phyloP scores from a whole-genome alignment of 2,329 filamentous ascomycete species.

The Ascochyta fabae region DNA sequence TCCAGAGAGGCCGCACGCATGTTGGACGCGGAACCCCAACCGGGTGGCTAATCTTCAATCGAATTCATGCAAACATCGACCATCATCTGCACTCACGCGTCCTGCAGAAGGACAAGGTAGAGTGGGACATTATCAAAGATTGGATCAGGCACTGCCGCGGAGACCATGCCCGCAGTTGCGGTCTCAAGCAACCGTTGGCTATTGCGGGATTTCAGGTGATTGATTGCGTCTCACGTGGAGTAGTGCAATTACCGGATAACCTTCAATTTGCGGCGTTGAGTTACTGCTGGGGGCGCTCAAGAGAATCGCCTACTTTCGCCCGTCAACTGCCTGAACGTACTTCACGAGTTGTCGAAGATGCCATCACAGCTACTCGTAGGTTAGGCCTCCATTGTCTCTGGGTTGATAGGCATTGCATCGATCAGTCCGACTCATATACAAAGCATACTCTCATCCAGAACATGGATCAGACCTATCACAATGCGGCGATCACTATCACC shows the following conservation, averaged over 20 bases:
- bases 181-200: background rate
- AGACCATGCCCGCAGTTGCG: background rate
- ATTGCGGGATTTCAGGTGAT: constrained; percentile 10
- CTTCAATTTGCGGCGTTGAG: constrained; percentile 3
- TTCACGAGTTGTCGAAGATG: constrained; percentile 15
- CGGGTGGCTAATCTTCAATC: background rate
- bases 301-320: background rate
- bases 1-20: background rate
- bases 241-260: background rate
- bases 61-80: background rate
- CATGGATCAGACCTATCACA: constrained; percentile 13
- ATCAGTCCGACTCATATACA: background rate
- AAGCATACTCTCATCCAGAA: constrained; percentile 6
- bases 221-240: background rate
- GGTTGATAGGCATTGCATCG: constrained; percentile 21
- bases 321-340: background rate
- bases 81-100: background rate
- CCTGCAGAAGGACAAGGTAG: background rate
- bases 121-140: background rate
- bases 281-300: constrained; percentile 12
- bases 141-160: background rate
- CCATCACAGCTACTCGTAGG: constrained; percentile 10
- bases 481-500: constrained; percentile 10
- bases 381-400: constrained; percentile 17
- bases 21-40: background rate